Base-by-base conservation (phyloP, 2,329 filamentous ascomycete species). In the Ophiostoma sp. region DNA sequence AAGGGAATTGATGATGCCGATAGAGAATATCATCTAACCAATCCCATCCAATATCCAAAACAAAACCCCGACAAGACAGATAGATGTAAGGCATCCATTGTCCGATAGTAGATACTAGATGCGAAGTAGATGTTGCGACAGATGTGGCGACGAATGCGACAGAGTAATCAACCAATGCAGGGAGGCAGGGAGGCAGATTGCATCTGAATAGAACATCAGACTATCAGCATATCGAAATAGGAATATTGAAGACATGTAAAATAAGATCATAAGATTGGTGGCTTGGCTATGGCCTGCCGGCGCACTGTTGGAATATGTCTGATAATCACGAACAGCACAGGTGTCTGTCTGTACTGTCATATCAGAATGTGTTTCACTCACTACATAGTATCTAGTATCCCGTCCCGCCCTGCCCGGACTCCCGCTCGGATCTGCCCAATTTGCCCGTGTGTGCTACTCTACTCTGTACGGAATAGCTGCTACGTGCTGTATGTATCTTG, bases 251-350 rank as follows among this genome's bases (percentile, higher is more conserved):
- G 17, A 27, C 11, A n/a, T 17, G n/a, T 11, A 20, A 54, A 27
- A 54, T n/a, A n/a, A n/a, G n/a, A n/a, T n/a, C n/a, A n/a, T 60
- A 17, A 62, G 27, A 62, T 62, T 62, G 57, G 57, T 62, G 57
- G 57, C 57, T 62, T 62, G 17, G 44, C 17, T 52, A 31, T 31
- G 57, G 27, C 6, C n/a, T n/a, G n/a, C n/a, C n/a, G 52, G 27
- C 27, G 27, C 27, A 31, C 27, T 31, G n/a, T 57, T 27, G n/a
- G 23, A 17, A 48, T 48, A 57, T 54, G 8, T 57, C 52, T 57
- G n/a, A 48, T 48, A n/a, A 17, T n/a, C 44, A 48, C 52, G 23
- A 57, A 31, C n/a, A 57, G n/a, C 10, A 8, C 27, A 31, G 27
- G 27, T 31, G 27, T 31, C 17, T 44, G 7, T 48, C 20, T 48